Base-by-base conservation (phyloP, 352 stramenopile genomes). In the Phytophthora crassamura region DNA sequence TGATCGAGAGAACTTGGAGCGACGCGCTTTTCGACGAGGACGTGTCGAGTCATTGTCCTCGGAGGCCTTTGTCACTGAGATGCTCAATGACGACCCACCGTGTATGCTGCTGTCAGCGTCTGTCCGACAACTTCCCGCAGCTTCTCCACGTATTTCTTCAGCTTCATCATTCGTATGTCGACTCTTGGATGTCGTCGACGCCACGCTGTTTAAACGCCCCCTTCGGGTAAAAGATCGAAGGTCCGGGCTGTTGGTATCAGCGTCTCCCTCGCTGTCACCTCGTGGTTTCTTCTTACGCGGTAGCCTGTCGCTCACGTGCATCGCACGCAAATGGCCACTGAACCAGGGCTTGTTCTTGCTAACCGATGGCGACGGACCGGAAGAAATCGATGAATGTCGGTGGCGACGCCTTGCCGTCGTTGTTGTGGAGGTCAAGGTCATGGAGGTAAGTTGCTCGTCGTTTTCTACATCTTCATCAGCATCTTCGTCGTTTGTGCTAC, bases 1-100 rank as follows among this genome's bases (percentile, higher is more conserved):
- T 5, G 85, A 93, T 36, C 85, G 77, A 7, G 67, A 72, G 58
- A 89, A 89, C 62, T 90, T 90, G 16, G 74, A 82, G 18, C 82
- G 82, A 8, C 74, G 72, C 8, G 59, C 38, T 47, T 67, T 70
- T 35, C 45, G 53, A 64, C 36, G 45, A 34, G 45, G 32, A 5
- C 52, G 46, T 20, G 25, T 18, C 2, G 41, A 48, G 46, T 53
- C 18, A 2, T 62, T 50, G 43, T 32, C 42, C 39, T 61, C 45
- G 12, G 39, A 36, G 38, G 36, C 14, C 40, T 43, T 55, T 15
- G 54, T 18, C 45, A 53, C 20, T 28, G 67, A 63, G 20, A 42
- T 47, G 5, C 15, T 47, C 30, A 56, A 34, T 36, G 51, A 55
- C 28, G 62, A 68, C 30, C 25, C 49, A 28, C 34, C n/a, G 32